Percentiles rank a stretch among this genome's conserved stretches.
These are phyloP conservation scores for Leptodermis oblonga DNA, from an alignment of 257 asterid genomes.

Conservation along the genomic window DNA sequence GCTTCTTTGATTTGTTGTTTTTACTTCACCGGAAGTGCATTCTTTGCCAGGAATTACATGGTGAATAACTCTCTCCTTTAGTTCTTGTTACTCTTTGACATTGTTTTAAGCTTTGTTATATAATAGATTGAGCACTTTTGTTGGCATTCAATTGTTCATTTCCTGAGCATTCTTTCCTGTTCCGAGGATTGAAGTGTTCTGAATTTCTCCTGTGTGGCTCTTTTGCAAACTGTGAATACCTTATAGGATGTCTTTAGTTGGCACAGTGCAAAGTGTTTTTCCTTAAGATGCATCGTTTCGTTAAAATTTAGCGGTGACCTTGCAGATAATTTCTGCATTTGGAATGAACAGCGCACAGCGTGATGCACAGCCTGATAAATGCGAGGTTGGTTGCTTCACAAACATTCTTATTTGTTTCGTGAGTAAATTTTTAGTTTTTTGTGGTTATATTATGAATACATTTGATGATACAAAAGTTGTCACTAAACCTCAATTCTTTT, in stretches of 20 bases:
- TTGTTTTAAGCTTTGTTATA: neutral
- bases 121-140: neutral
- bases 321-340: conserved; percentile 41
- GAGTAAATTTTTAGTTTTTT: neutral
- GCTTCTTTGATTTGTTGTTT: conserved; percentile 52
- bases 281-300: neutral
- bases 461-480: conserved; percentile 11
- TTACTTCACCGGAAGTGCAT: conserved; percentile 54
- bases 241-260: neutral
- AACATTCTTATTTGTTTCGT: neutral
- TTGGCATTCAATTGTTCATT: too few relatives aligned
- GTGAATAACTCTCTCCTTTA: conserved; percentile 27
- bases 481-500: conserved; percentile 23
- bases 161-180: neutral
- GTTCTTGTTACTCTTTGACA: neutral
- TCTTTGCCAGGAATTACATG: conserved; percentile 44
- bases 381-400: conserved; percentile 33
- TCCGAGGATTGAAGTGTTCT: neutral
- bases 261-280: neutral
- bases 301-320: neutral
- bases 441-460: too few relatives aligned
- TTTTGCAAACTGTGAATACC: neutral
- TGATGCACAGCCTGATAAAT: conserved; percentile 20
- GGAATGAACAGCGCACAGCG: conserved; percentile 16
- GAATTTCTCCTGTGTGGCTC: neutral